A percentile compares a stretch with the other conserved stretches of the same genome.
Evolutionary conservation across 257 asterid species (phyloP).

Genomic region (Solanum paucissectum): DNA sequence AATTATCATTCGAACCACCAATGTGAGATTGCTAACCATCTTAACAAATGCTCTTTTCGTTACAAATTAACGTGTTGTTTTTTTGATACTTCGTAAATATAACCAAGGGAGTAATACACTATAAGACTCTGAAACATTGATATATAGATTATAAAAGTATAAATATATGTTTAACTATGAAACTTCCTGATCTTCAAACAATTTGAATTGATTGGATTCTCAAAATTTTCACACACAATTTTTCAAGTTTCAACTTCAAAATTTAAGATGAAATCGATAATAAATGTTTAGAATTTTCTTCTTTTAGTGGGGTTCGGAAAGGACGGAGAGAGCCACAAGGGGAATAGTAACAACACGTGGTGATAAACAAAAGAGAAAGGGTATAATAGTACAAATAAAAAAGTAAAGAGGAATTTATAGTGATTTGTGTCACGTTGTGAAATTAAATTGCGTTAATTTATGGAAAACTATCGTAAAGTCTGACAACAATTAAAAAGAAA

Average conservation of each 20-base stretch:
- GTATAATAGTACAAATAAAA: neutral
- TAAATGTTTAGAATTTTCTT: neutral
- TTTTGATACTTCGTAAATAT: neutral
- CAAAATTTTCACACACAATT: neutral
- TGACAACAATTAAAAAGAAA: neutral
- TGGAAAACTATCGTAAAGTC: neutral
- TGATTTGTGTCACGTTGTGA: neutral
- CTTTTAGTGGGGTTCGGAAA: neutral
- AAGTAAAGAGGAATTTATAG: neutral
- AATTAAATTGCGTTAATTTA: neutral
- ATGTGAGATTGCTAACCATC: neutral
- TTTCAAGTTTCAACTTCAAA: neutral
- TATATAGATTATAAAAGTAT: neutral
- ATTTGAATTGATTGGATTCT: too few species aligned
- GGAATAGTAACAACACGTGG: neutral
- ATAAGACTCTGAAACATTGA: neutral
- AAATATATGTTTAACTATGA: too few species aligned
- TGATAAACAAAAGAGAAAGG: neutral
- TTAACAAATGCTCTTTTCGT: fast-evolving
- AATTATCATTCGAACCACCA: neutral
- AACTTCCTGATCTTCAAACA: neutral
- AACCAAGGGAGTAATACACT: neutral
- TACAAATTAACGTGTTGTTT: too few species aligned
- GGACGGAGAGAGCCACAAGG: neutral
- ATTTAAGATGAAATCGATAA: fast-evolving